A percentile compares a stretch with the other conserved stretches of the same genome.
Conservation (phyloP, 1,284 basidiomycete species). For the Sporisorium scitamineum region DNA sequence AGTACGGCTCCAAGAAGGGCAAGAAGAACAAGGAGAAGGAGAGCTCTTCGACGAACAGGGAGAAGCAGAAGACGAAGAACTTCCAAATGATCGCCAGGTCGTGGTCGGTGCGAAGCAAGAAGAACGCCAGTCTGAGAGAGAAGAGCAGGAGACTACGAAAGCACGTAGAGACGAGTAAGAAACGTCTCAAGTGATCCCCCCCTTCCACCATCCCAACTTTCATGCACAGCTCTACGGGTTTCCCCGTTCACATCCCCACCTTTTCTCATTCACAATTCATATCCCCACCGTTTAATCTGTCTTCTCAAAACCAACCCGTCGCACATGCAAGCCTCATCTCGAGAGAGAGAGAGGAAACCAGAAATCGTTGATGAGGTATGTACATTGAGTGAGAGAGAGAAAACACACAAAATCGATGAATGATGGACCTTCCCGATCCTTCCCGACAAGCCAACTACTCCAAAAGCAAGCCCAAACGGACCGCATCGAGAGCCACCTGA, state of each 20-base stretch:
- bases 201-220: background rate
- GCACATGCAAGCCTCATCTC: too few relatives aligned
- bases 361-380: too few relatives aligned
- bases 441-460: too few relatives aligned
- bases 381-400: too few relatives aligned
- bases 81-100: slow-evolving; percentile 66
- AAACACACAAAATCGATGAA: too few relatives aligned
- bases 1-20: slow-evolving; percentile 77
- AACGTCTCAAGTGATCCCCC: slow-evolving; percentile 49
- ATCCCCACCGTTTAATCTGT: background rate
- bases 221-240: too few relatives aligned
- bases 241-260: too few relatives aligned
- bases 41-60: slow-evolving; percentile 59
- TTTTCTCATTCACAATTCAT: background rate
- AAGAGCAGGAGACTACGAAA: slow-evolving; percentile 61
- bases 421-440: too few relatives aligned
- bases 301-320: too few relatives aligned
- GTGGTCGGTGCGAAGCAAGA: slow-evolving; percentile 65
- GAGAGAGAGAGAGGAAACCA: too few relatives aligned
- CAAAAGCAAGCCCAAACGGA: too few relatives aligned
- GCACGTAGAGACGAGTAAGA: slow-evolving; percentile 64
- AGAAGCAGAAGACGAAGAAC: slow-evolving; percentile 65
- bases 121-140: slow-evolving; percentile 64
- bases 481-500: too few relatives aligned
- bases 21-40: slow-evolving; percentile 68